These are phyloP conservation scores for Salisapilia sapeloensis DNA, from an alignment of 352 stramenopile species.

Conservation along the genomic window DNA sequence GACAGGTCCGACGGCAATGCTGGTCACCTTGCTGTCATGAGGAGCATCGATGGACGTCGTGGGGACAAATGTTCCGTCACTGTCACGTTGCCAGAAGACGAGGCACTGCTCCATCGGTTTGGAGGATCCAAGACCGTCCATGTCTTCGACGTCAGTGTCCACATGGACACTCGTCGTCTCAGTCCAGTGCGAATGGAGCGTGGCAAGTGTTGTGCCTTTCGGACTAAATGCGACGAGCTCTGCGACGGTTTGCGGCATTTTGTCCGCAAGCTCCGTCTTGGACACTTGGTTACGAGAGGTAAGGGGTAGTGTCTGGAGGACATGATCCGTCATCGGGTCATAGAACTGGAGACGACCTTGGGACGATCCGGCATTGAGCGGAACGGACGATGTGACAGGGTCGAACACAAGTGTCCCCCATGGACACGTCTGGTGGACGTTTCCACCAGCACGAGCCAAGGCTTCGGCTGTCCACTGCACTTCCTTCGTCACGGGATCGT, in stretches of 20 bases:
- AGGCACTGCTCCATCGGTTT: slow-evolving; percentile 54
- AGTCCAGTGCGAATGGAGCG: slow-evolving; percentile 18
- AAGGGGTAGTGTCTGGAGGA: slow-evolving; percentile 45
- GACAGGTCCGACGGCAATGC: no score
- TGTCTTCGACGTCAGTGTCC: slow-evolving; percentile 1
- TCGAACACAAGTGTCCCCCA: slow-evolving; percentile 41
- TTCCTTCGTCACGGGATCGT: slow-evolving; percentile 60
- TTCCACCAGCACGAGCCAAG: slow-evolving; percentile 29
- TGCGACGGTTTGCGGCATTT: slow-evolving; percentile 25
- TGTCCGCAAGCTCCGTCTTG: slow-evolving; percentile 39
- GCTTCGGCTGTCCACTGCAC: slow-evolving; percentile 58
- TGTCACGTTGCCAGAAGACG: slow-evolving; percentile 60
- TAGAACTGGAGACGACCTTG: slow-evolving; percentile 67
- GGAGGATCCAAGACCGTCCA: no score
- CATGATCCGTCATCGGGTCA: slow-evolving; percentile 60
- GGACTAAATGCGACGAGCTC: slow-evolving; percentile 37
- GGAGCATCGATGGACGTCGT: slow-evolving; percentile 69
- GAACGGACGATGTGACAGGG: slow-evolving; percentile 30
- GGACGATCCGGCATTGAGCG: slow-evolving; percentile 41
- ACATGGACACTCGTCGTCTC: slow-evolving; percentile 9
- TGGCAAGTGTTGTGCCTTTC: slow-evolving; percentile 29
- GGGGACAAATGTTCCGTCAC: slow-evolving; percentile 60
- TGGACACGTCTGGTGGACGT: slow-evolving; percentile 19
- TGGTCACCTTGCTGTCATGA: slow-evolving; percentile 42
- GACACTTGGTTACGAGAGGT: slow-evolving; percentile 76